Percentiles rank a stretch among this genome's conserved stretches.
phyloP scores from a whole-genome alignment of 1,284 basidiomycete species.

The Coniferiporia weirii region DNA sequence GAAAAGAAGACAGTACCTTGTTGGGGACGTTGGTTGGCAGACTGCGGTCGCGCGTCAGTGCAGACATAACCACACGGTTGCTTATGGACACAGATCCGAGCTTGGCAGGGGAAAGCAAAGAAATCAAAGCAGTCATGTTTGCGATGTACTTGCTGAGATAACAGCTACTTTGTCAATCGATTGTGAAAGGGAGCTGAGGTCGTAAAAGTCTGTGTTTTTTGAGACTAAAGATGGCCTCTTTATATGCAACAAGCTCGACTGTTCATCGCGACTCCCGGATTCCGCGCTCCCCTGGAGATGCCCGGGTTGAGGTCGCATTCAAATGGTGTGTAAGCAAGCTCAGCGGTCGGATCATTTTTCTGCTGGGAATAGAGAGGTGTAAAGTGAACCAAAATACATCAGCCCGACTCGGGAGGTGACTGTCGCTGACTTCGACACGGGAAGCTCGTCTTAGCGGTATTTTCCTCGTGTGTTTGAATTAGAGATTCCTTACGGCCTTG shows the following conservation, averaged over 20 bases:
- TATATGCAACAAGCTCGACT: not conserved
- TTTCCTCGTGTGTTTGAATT: too few species aligned
- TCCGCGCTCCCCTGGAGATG: too few species aligned
- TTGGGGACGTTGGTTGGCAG: constrained; percentile 31
- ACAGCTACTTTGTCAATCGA: not conserved
- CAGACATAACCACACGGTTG: constrained; percentile 32
- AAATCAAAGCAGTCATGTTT: constrained; percentile 1
- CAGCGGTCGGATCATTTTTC: too few species aligned
- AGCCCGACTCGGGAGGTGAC: too few species aligned
- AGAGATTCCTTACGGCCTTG: too few species aligned
- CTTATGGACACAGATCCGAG: constrained; percentile 28
- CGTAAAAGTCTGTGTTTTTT: not conserved
- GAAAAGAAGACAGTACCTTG: constrained; percentile 13
- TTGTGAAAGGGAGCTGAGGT: not conserved
- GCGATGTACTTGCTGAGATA: too few species aligned
- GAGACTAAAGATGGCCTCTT: not conserved
- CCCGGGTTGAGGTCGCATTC: too few species aligned
- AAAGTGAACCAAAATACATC: too few species aligned
- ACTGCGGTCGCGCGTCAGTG: constrained; percentile 33
- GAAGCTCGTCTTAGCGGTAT: too few species aligned
- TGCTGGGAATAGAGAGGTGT: too few species aligned
- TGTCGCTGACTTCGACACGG: too few species aligned
- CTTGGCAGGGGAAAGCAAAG: constrained; percentile 31
- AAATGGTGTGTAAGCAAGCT: too few species aligned
- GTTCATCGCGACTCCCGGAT: not conserved